Base-by-base conservation (phyloP, 2,329 filamentous ascomycete genomes). In the Trichoderma sp. region DNA sequence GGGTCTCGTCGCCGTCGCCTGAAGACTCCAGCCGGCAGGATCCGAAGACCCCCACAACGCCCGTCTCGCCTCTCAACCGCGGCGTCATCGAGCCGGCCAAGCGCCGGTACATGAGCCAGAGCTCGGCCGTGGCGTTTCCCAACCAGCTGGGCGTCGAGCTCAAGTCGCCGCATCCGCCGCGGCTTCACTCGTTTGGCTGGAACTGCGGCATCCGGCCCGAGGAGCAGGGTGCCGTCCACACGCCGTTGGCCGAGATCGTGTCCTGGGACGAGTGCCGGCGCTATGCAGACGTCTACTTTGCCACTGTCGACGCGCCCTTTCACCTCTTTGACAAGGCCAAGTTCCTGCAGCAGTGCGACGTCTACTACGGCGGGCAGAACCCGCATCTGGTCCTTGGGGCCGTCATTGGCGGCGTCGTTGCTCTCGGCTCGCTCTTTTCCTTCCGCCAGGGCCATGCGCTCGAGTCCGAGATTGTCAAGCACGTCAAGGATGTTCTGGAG, bases 111-210 rank as follows among this genome's bases (percentile, higher is more conserved):
- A 56, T 72, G 55, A 68, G 54, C 54, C 66, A 70, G 54, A 73
- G 70, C 46, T 68, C 65, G 5, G 71, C 70, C 49, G 68, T 72
- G n/a, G 70, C 71, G 13, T 65, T 73, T 32, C 70, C 71, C 2
- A 70, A 68, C 39, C 68, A 71, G 34, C 65, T 72, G 32, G 69
- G 69, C 5, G 46, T 61, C 10, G 68, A 68, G n/a, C 58, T 73
- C n/a, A 28, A 63, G 18, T 54, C 68, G 14, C 32, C 32, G 14
- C 49, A 69, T 32, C 71, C 70, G 6, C 70, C 69, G 16, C 70
- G 71, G 0, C 69, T 72, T 8, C 71, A 72, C 52, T 71, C 71
- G 7, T 72, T 70, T 64, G 71, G 70, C 5, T 72, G 71, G 71
- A 72, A 72, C 49, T 70, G 71, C 11, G 71, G 71, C 49, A 63